Conservation (phyloP, 2,329 filamentous ascomycete species). For the Paraphaeosphaeria minitans region DNA sequence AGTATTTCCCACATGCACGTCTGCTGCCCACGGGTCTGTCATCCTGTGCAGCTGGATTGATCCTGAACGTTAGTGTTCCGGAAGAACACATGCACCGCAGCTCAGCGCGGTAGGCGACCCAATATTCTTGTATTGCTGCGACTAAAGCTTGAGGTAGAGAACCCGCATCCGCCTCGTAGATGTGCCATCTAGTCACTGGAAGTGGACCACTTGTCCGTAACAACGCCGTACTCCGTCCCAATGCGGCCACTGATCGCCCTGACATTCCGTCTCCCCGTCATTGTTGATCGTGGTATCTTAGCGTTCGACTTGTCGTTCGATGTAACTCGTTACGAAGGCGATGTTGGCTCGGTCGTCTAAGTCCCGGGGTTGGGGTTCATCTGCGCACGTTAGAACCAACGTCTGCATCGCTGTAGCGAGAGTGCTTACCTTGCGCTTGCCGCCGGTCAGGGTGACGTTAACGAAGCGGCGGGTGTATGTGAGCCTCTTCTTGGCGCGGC, state of each 20-base stretch:
- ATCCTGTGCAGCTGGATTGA: not conserved
- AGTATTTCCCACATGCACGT: too few relatives aligned
- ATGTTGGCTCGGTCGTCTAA: constrained; percentile 50
- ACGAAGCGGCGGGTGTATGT: constrained; percentile 97
- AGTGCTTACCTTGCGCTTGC: constrained; percentile 87
- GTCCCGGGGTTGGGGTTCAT: constrained; percentile 87
- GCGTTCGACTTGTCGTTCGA: constrained; percentile 7
- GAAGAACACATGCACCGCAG: not conserved
- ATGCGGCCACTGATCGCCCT: constrained; percentile 4
- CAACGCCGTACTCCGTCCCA: constrained; percentile 11
- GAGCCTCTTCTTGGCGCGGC: constrained; percentile 95
- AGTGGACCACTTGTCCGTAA: constrained; percentile 5
- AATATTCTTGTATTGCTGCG: constrained; percentile 10
- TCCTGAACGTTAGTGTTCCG: not conserved
- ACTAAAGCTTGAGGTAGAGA: constrained; percentile 9
- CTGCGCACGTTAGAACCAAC: constrained; percentile 49
- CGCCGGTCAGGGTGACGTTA: constrained; percentile 95
- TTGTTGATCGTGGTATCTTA: constrained; percentile 6
- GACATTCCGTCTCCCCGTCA: not conserved
- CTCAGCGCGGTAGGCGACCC: not conserved
- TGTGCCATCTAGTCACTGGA: constrained; percentile 4
- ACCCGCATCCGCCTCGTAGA: constrained; percentile 3
- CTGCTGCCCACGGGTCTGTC: not conserved
- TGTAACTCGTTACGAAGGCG: constrained; percentile 9
- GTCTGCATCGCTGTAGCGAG: not conserved